Evolutionary conservation across 176 grass and related monocot genomes (phyloP).

Genomic region (Rhynchospora pubera): DNA sequence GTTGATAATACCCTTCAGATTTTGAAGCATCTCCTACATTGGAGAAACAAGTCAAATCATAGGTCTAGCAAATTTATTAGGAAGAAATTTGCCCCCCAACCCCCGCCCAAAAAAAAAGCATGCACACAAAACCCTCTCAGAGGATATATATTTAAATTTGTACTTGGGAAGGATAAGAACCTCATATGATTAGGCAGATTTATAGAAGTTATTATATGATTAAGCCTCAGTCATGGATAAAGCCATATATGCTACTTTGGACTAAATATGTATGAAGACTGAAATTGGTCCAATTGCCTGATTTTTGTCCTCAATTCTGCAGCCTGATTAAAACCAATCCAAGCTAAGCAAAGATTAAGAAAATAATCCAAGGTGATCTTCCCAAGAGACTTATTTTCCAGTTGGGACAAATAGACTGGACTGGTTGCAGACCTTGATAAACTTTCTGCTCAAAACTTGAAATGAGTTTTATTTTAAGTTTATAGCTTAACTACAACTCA

Average conservation of each 20-base stretch:
- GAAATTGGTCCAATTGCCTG: neutral
- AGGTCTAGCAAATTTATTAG: neutral
- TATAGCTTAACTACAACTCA: neutral
- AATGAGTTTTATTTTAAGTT: neutral
- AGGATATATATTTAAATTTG: neutral
- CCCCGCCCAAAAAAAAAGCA: too few species aligned
- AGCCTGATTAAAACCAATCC: neutral
- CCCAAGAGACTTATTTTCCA: neutral
- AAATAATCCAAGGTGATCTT: neutral
- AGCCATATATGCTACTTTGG: neutral
- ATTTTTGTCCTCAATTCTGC: neutral
- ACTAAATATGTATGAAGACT: neutral
- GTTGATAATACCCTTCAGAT: conserved; percentile 59
- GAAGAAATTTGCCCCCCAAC: neutral
- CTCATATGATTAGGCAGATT: neutral
- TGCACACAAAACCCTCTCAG: too few species aligned
- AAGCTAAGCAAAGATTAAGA: neutral
- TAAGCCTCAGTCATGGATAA: neutral
- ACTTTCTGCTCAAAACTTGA: neutral
- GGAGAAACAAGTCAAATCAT: neutral
- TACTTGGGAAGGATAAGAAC: neutral
- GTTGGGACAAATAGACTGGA: neutral
- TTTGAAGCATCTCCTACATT: conserved; percentile 71
- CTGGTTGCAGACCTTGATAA: neutral
- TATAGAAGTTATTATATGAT: neutral